Evolutionary conservation across 805 yeast genomes (phyloP).

Genomic region (Kodamaea neixiangensis): DNA sequence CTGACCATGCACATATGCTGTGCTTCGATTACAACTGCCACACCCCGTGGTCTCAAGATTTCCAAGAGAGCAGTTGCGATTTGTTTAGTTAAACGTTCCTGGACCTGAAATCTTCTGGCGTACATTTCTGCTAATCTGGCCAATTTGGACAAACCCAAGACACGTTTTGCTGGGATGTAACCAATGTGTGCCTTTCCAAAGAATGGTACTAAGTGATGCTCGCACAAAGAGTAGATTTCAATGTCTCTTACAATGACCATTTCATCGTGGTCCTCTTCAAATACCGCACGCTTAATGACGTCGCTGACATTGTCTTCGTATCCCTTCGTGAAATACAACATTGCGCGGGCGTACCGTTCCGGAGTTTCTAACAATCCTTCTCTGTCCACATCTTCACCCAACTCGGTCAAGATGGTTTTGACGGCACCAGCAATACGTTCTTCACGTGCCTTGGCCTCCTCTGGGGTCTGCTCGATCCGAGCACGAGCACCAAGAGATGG

Average conservation of each 20-base stretch:
- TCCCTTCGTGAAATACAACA: conserved; percentile 94
- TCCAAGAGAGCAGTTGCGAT: conserved; percentile 95
- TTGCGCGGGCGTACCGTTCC: conserved; percentile 92
- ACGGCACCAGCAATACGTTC: conserved; percentile 84
- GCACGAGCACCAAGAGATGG: conserved; percentile 83
- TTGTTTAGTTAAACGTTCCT: conserved; percentile 94
- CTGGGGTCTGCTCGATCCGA: conserved; percentile 68
- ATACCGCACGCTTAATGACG: conserved; percentile 91
- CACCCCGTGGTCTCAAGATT: conserved; percentile 91
- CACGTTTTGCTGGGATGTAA: conserved; percentile 94
- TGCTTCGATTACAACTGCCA: conserved; percentile 97
- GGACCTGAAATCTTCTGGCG: conserved; percentile 94
- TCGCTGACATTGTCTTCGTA: conserved; percentile 92
- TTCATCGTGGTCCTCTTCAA: conserved; percentile 98
- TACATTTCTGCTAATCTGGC: conserved; percentile 98
- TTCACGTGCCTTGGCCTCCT: conserved; percentile 67
- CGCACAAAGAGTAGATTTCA: conserved; percentile 89
- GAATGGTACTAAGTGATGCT: conserved; percentile 97
- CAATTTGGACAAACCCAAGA: conserved; percentile 86
- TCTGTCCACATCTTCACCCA: conserved; percentile 88
- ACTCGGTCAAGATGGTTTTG: conserved; percentile 68
- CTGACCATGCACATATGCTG: conserved; percentile 99
- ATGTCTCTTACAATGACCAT: conserved; percentile 98
- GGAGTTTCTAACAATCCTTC: conserved; percentile 95
- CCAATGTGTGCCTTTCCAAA: conserved; percentile 97